These are phyloP conservation scores for Xerocomellus dryophilus DNA, from an alignment of 768 basidiomycete genomes.

Conservation along the genomic window DNA sequence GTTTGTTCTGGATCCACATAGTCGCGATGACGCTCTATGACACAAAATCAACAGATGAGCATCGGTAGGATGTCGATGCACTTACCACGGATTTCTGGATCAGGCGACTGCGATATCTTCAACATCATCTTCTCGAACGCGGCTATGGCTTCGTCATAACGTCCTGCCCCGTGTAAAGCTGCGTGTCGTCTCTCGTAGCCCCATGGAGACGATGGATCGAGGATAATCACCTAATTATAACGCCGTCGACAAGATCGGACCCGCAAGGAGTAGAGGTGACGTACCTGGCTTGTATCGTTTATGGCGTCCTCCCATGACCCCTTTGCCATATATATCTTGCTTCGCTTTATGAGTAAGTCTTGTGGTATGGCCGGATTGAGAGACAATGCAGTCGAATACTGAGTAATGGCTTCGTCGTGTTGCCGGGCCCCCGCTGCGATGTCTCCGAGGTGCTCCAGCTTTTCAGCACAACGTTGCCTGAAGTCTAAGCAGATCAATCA, in stretches of 20 bases:
- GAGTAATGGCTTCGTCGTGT: background rate
- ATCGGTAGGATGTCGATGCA: background rate
- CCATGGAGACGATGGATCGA: background rate
- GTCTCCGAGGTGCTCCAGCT: background rate
- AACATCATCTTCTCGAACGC: slow-evolving; percentile 4
- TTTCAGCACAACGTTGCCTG: background rate
- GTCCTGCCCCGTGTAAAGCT: background rate
- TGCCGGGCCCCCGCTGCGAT: background rate
- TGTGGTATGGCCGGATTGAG: background rate
- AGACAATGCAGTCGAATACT: background rate
- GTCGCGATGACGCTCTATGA: background rate
- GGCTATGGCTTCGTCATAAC: background rate
- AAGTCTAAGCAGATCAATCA: background rate
- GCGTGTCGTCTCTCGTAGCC: background rate
- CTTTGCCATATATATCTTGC: background rate
- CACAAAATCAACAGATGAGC: background rate
- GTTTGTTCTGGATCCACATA: background rate
- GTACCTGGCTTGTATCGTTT: background rate
- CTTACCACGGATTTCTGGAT: background rate
- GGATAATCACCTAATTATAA: background rate
- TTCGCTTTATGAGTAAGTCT: background rate
- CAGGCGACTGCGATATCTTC: background rate
- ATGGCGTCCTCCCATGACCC: background rate
- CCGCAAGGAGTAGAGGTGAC: background rate
- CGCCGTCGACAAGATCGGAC: background rate